These are phyloP conservation scores for Gnomoniopsis sp. DNA, from an alignment of 2,329 filamentous ascomycete genomes.

Conservation along the genomic window DNA sequence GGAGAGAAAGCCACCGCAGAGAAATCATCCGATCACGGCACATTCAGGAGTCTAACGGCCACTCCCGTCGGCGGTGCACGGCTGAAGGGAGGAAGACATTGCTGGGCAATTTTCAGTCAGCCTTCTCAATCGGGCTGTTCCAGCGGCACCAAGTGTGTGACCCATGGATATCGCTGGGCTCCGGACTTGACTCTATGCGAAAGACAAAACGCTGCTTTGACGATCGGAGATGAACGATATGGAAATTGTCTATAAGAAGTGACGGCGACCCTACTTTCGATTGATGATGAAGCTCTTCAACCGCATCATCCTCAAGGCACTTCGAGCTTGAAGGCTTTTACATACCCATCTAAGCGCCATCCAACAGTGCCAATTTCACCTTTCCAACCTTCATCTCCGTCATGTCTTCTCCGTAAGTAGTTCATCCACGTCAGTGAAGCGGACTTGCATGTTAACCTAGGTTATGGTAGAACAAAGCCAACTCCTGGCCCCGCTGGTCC, in stretches of 20 bases:
- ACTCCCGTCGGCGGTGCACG: neutral
- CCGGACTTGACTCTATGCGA: neutral
- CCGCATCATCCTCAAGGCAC: neutral
- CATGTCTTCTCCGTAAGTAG: constrained; percentile 17
- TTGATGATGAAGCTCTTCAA: neutral
- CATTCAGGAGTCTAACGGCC: neutral
- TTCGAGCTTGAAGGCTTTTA: neutral
- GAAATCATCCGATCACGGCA: constrained; percentile 11
- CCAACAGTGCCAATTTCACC: neutral
- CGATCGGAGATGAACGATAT: neutral
- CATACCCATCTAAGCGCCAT: neutral
- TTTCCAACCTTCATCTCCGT: neutral
- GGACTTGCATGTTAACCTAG: neutral
- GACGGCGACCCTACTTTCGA: neutral
- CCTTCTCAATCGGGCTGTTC: neutral
- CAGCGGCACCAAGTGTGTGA: neutral
- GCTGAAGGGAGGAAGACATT: neutral
- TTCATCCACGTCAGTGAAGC: too few relatives aligned
- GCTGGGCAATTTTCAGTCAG: neutral
- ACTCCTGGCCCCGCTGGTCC: constrained; percentile 1
- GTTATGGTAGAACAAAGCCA: constrained; percentile 6
- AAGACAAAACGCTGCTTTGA: neutral
- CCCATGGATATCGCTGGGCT: neutral
- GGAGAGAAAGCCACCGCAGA: neutral
- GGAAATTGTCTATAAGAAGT: neutral